These are phyloP conservation scores for Paramyrothecium roridum DNA, from an alignment of 2,329 filamentous ascomycete species.

Conservation along the genomic window DNA sequence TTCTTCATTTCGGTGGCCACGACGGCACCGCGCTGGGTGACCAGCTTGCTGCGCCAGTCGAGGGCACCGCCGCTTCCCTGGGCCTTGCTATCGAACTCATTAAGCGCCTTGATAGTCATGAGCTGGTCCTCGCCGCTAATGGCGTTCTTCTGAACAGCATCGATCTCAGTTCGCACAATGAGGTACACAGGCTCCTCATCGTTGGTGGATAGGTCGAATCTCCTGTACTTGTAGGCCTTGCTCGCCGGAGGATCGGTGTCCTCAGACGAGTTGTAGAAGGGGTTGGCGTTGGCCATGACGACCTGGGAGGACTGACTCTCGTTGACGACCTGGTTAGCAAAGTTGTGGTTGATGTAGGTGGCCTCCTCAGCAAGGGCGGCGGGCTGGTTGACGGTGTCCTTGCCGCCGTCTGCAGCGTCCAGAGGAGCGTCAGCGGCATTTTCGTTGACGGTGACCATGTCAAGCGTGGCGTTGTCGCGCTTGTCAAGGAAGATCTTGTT, in stretches of 20 bases:
- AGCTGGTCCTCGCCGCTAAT: constrained; percentile 89
- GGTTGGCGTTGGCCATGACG: constrained; percentile 84
- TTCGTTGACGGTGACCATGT: constrained; percentile 99
- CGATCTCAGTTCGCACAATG: constrained; percentile 90
- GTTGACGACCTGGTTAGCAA: constrained; percentile 89
- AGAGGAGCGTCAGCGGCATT: constrained; percentile 94
- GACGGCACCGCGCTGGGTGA: constrained; percentile 91
- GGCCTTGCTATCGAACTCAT: constrained; percentile 98
- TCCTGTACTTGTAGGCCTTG: constrained; percentile 98
- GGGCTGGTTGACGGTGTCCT: constrained; percentile 95
- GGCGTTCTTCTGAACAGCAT: constrained; percentile 93
- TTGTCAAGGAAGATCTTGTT: constrained; percentile 99
- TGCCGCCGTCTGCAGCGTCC: constrained; percentile 86
- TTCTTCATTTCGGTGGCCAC: constrained; percentile 99
- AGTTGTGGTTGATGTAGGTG: constrained; percentile 99
- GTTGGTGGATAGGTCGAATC: constrained; percentile 92
- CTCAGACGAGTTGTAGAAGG: constrained; percentile 93
- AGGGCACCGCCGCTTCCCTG: constrained; percentile 91
- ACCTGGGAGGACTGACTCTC: constrained; percentile 78
- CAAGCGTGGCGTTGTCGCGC: constrained; percentile 88
- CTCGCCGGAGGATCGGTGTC: constrained; percentile 91
- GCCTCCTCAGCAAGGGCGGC: constrained; percentile 89
- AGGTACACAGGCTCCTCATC: constrained; percentile 93
- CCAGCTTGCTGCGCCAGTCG: constrained; percentile 95
- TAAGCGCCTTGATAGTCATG: constrained; percentile 90